These are phyloP conservation scores for Astragalus glycyphyllos DNA, from an alignment of 306 rosid species.

Conservation along the genomic window DNA sequence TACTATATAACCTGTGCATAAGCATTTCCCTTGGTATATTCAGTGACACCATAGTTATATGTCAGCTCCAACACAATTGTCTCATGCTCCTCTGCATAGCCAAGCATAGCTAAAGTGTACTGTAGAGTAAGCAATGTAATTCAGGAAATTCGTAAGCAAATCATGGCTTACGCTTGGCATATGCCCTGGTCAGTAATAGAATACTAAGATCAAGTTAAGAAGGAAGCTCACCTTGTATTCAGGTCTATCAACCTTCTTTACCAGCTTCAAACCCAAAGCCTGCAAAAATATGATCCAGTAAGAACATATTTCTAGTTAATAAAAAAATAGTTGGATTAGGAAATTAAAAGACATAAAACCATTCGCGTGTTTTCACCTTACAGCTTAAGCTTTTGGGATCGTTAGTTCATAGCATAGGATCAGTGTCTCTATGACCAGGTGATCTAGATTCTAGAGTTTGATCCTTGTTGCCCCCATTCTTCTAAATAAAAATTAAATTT, in stretches of 20 bases:
- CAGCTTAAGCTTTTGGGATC: conserved; percentile 5
- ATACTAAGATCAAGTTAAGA: conserved; percentile 3
- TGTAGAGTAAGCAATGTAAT: conserved; percentile 48
- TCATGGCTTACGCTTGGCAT: neutral
- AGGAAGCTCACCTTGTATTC: conserved; percentile 73
- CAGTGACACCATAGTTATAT: conserved; percentile 90
- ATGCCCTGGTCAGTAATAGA: conserved; percentile 16
- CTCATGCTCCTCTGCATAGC: conserved; percentile 85
- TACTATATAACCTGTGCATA: conserved; percentile 78
- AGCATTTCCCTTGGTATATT: conserved; percentile 91
- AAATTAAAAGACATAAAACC: conserved; percentile 10
- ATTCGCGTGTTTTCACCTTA: neutral
- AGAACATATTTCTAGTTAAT: conserved; percentile 9
- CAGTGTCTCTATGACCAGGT: neutral
- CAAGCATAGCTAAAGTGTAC: conserved; percentile 86
- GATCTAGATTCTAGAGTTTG: neutral
- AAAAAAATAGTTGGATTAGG: conserved; percentile 21
- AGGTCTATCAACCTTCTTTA: conserved; percentile 81
- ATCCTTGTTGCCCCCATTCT: neutral
- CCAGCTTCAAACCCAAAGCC: conserved; percentile 85
- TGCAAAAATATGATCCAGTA: conserved; percentile 47
- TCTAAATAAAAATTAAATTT: neutral
- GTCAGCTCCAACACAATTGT: conserved; percentile 92
- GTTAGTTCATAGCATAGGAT: conserved; percentile 2
- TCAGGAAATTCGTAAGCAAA: conserved; percentile 23